Percentiles rank a stretch among this genome's conserved stretches.
Evolutionary conservation across 2,329 filamentous ascomycete genomes (phyloP).

Genomic region (Huntiella moniliformis): DNA sequence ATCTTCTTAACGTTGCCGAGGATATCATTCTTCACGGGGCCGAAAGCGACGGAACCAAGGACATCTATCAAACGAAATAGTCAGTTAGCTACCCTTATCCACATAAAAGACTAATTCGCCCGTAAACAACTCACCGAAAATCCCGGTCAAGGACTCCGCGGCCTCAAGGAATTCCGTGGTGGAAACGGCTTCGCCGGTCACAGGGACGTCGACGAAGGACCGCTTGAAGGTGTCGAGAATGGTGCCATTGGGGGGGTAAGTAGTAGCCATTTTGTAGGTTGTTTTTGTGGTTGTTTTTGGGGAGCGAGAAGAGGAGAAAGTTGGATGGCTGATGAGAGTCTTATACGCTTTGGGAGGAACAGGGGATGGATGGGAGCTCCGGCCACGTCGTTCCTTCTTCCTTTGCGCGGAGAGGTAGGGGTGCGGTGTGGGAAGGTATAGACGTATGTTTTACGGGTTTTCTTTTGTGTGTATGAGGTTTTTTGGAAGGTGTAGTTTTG

Average conservation of each 20-base stretch:
- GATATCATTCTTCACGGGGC: slow-evolving; percentile 81
- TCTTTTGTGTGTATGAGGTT: too few species aligned
- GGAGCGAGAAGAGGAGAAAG: slow-evolving; percentile 1
- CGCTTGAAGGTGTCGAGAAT: slow-evolving; percentile 72
- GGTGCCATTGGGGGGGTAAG: slow-evolving; percentile 47
- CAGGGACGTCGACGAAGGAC: slow-evolving; percentile 67
- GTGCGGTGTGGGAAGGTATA: too few species aligned
- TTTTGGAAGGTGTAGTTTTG: too few species aligned
- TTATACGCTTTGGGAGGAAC: not conserved
- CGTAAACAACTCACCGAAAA: slow-evolving; percentile 55
- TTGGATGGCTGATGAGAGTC: not conserved
- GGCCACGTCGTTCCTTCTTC: not conserved
- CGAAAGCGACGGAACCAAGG: slow-evolving; percentile 58
- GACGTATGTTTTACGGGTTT: not conserved
- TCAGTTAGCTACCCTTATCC: not conserved
- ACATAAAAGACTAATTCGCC: not conserved
- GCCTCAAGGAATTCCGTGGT: slow-evolving; percentile 85
- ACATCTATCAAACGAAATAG: slow-evolving; percentile 27
- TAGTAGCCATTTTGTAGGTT: slow-evolving; percentile 27
- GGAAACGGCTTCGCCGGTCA: slow-evolving; percentile 52
- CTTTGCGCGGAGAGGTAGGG: not conserved
- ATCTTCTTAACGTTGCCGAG: slow-evolving; percentile 92
- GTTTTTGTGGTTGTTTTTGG: not conserved
- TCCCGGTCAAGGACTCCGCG: slow-evolving; percentile 63
- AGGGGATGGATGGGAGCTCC: not conserved